phyloP scores from a whole-genome alignment of 306 rosid genomes.

The Vicia sativa region DNA sequence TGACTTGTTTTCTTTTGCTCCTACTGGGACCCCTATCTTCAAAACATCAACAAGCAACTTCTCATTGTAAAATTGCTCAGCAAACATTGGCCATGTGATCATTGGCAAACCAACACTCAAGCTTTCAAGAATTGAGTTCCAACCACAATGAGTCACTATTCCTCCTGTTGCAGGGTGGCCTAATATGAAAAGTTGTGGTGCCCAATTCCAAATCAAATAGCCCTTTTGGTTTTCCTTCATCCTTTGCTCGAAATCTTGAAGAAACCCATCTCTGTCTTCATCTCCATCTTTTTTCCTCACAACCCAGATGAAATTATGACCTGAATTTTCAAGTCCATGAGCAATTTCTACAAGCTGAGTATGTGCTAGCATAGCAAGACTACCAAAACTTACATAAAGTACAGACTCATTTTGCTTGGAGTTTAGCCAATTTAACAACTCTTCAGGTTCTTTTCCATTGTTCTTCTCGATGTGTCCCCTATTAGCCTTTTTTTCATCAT shows the following conservation, averaged over 20 bases:
- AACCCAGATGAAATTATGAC: slow-evolving; percentile 43
- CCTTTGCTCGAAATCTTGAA: slow-evolving; percentile 27
- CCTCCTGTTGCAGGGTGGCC: slow-evolving; percentile 40
- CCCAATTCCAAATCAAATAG: slow-evolving; percentile 42
- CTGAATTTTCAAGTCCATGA: slow-evolving; percentile 40
- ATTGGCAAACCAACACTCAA: slow-evolving; percentile 40
- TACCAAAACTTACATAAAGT: slow-evolving; percentile 36
- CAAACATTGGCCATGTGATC: slow-evolving; percentile 42
- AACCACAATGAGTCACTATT: slow-evolving; percentile 44
- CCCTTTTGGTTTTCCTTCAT: slow-evolving; percentile 38
- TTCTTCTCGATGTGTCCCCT: slow-evolving; percentile 1
- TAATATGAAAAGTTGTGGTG: slow-evolving; percentile 41
- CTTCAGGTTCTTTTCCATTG: not conserved
- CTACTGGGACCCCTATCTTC: slow-evolving; percentile 38
- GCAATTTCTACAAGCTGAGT: slow-evolving; percentile 41
- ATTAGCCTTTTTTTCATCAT: slow-evolving; percentile 22
- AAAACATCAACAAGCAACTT: slow-evolving; percentile 32
- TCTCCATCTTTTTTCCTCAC: not conserved
- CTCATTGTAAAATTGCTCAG: slow-evolving; percentile 44
- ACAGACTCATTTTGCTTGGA: slow-evolving; percentile 36
- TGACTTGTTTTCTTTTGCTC: slow-evolving; percentile 34
- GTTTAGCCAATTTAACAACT: slow-evolving; percentile 38
- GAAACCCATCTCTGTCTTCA: not conserved
- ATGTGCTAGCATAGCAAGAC: slow-evolving; percentile 23
- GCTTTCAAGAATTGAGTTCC: slow-evolving; percentile 44